phyloP scores from a whole-genome alignment of 192 early-diverging fungal species.

The Bifiguratus adelaidae region DNA sequence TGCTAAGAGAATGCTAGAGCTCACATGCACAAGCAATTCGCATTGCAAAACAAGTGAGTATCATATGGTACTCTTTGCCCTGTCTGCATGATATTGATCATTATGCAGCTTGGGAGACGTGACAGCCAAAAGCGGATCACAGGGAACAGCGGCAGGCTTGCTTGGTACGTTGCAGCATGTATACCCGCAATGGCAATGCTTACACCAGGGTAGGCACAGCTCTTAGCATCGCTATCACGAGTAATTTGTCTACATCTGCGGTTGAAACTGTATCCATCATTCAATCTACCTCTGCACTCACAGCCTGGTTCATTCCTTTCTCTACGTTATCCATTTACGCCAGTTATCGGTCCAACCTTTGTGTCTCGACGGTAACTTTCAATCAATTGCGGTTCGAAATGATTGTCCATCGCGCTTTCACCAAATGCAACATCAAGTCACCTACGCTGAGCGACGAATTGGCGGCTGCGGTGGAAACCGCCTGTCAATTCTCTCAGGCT shows the following conservation, averaged over 20 bases:
- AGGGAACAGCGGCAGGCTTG: slow-evolving; percentile 72
- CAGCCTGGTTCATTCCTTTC: slow-evolving; percentile 56
- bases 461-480: too few species aligned
- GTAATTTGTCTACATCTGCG: too few species aligned
- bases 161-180: slow-evolving; percentile 50
- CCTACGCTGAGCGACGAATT: too few species aligned
- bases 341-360: slow-evolving; percentile 56
- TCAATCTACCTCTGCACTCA: too few species aligned
- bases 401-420: slow-evolving; percentile 20
- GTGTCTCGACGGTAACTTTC: slow-evolving; percentile 47
- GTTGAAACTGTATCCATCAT: too few species aligned
- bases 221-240: too few species aligned
- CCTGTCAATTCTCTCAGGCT: too few species aligned
- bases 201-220: background rate
- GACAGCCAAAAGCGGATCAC: slow-evolving; percentile 76
- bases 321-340: slow-evolving; percentile 57
- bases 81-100: background rate
- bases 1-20: slow-evolving; percentile 26
- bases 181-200: slow-evolving; percentile 20
- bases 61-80: background rate
- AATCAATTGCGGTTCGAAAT: slow-evolving; percentile 43
- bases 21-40: slow-evolving; percentile 72
- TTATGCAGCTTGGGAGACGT: slow-evolving; percentile 60
- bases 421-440: too few species aligned
- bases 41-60: slow-evolving; percentile 52